Evolutionary conservation across 306 rosid species (phyloP), one percentile per base, ranked within the genome.

Genomic region (Leucaena leucocephala): DNA sequence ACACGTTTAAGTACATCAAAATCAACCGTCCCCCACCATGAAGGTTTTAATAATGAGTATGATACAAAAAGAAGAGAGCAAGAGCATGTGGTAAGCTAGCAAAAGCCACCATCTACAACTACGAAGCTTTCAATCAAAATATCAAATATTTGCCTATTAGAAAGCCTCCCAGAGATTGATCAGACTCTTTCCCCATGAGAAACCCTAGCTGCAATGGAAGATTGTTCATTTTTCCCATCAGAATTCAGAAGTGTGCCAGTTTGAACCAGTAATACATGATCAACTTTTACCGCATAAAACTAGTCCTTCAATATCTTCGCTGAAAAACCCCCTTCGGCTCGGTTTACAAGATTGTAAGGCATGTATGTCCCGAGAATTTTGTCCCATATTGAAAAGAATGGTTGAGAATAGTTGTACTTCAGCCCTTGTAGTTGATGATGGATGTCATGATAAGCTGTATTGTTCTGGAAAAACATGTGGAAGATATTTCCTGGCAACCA

Each of bases 371-470:
- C 96, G 1, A 92, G 91, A 74, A 92, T 76, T 79, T 81, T 92
- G 81, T 94, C 97, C 97, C 98, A 94, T 76, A 89, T 76, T n/a
- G 89, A 86, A 76, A 94, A 94, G 85, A 94, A 94, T 39, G 98
- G 97, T 70, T 94, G 98, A 38, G 97, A 92, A 78, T 89, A 94
- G 74, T 90, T 94, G 83, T 90, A 92, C 76, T 90, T 94, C 59
- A 88, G 80, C 22, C 98, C 98, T 67, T 90, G 91, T 17, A 94
- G 91, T 82, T 94, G 98, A 83, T 94, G 98, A 61, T 94, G 98
- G 57, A 94, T 84, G 76, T 94, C 98, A 85, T 92, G 97, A 82
- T 94, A 94, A n/a, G 98, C 96, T 35, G 96, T 89, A 69, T 94
- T 94, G 55, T 94, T 92, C 85, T 89, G 90, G 83, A 94, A 94